Conservation (phyloP, 2,329 filamentous ascomycete species). For the Cytospora schulzeri region DNA sequence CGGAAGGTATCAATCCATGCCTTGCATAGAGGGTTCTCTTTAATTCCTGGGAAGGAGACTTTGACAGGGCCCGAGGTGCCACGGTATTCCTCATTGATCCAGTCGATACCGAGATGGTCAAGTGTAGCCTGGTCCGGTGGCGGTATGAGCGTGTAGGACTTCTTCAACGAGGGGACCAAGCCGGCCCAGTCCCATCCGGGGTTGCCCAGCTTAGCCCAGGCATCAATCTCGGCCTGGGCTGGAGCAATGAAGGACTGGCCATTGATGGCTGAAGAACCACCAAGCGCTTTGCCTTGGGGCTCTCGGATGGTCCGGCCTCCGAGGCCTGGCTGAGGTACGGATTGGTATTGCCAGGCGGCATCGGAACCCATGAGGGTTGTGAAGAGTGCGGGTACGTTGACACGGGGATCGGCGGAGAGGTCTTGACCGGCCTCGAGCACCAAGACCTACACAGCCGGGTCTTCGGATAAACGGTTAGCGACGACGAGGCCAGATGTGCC, state of each 20-base stretch:
- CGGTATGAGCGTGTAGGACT: slow-evolving; percentile 30
- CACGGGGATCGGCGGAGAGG: slow-evolving; percentile 32
- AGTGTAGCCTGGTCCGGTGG: slow-evolving; percentile 27
- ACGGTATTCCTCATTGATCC: slow-evolving; percentile 29
- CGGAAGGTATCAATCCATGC: slow-evolving; percentile 33
- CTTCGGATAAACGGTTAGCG: slow-evolving; percentile 25
- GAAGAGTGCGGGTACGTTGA: slow-evolving; percentile 34
- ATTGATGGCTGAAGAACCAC: slow-evolving; percentile 33
- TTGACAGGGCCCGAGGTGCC: slow-evolving; percentile 30
- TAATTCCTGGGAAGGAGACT: slow-evolving; percentile 31
- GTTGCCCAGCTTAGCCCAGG: slow-evolving; percentile 31
- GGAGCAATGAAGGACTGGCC: slow-evolving; percentile 31
- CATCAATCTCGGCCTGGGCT: slow-evolving; percentile 28
- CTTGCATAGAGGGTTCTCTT: slow-evolving; percentile 31
- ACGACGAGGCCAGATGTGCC: slow-evolving; percentile 19
- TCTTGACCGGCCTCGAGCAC: slow-evolving; percentile 38
- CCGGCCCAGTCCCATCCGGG: slow-evolving; percentile 31
- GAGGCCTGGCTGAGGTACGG: slow-evolving; percentile 31
- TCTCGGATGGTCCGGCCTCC: slow-evolving; percentile 21
- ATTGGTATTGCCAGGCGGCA: slow-evolving; percentile 34
- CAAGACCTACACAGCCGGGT: slow-evolving; percentile 30
- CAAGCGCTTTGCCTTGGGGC: slow-evolving; percentile 29
- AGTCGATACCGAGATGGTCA: slow-evolving; percentile 31
- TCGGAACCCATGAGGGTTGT: slow-evolving; percentile 32
- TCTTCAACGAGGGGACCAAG: slow-evolving; percentile 27